A percentile compares a stretch with the other conserved stretches of the same genome.
Conservation (phyloP, 2,329 filamentous ascomycete genomes). For the Colletotrichum cuscutae region DNA sequence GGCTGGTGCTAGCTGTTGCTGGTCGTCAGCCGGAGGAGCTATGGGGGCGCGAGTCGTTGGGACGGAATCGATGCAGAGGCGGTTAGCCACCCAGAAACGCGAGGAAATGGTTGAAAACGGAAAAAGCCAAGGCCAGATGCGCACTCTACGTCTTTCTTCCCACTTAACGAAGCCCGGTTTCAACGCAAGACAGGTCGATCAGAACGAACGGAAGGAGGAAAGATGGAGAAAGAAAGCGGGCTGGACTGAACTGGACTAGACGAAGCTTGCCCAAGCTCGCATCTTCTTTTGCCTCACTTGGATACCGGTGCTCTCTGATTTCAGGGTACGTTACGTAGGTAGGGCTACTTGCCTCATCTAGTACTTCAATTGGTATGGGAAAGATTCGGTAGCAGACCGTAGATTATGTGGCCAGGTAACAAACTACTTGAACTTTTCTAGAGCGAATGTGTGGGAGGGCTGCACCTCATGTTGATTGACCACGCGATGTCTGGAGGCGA, state of each 20-base stretch:
- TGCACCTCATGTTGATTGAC: background rate
- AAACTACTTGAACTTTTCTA: background rate
- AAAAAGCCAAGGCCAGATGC: slow-evolving; percentile 28
- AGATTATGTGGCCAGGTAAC: background rate
- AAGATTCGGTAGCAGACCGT: background rate
- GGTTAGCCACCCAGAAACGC: slow-evolving; percentile 20
- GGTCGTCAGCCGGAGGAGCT: background rate
- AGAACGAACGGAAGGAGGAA: slow-evolving; percentile 29
- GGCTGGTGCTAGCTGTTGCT: slow-evolving; percentile 6
- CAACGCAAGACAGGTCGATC: slow-evolving; percentile 30
- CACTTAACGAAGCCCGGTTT: slow-evolving; percentile 29
- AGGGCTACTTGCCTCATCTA: background rate
- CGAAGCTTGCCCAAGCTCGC: background rate
- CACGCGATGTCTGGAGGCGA: slow-evolving; percentile 6
- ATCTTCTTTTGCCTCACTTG: slow-evolving; percentile 4
- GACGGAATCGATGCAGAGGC: slow-evolving; percentile 23
- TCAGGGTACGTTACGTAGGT: background rate
- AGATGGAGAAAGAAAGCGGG: slow-evolving; percentile 23
- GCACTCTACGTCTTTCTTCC: slow-evolving; percentile 19
- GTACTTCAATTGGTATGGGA: background rate
- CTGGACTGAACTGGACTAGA: slow-evolving; percentile 16
- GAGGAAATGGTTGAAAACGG: slow-evolving; percentile 32
- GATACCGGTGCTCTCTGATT: background rate
- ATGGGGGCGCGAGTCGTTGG: slow-evolving; percentile 20
- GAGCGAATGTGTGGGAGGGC: background rate